Conservation (phyloP, 768 basidiomycete genomes). For the Boletus subparvulus region DNA sequence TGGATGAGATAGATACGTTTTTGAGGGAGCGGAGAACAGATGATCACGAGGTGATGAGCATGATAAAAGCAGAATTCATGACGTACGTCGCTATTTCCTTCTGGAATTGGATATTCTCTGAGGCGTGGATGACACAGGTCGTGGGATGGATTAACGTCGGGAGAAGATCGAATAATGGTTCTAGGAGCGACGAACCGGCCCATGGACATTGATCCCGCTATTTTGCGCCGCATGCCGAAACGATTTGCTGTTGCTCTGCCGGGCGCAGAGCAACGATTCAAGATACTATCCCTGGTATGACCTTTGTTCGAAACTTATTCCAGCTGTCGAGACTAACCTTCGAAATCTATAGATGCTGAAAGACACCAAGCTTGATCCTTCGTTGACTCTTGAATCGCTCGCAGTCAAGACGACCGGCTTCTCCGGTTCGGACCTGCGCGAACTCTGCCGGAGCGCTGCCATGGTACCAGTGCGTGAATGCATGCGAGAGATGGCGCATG, state of each 20-base stretch:
- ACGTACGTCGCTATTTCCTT: conserved; percentile 52
- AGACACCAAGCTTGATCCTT: conserved; percentile 63
- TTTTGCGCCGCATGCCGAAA: conserved; percentile 96
- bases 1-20: conserved; percentile 98
- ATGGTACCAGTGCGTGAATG: conserved; percentile 91
- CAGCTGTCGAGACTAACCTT: not conserved
- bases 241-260: conserved; percentile 87
- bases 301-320: not conserved
- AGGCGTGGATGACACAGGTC: conserved; percentile 45
- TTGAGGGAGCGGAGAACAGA: conserved; percentile 81
- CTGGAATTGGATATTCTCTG: not conserved
- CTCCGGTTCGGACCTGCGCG: conserved; percentile 89
- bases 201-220: conserved; percentile 85
- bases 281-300: conserved; percentile 78
- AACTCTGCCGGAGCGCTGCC: conserved; percentile 90
- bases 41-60: conserved; percentile 96
- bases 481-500: conserved; percentile 52
- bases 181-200: conserved; percentile 96
- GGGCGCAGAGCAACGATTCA: conserved; percentile 70
- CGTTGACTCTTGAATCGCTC: conserved; percentile 60
- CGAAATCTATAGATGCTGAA: conserved; percentile 67
- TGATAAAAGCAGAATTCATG: conserved; percentile 98
- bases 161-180: conserved; percentile 79
- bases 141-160: conserved; percentile 92
- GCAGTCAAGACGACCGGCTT: conserved; percentile 69